phyloP scores from a whole-genome alignment of 2,329 filamentous ascomycete species.

The Cytospora chrysosperma region DNA sequence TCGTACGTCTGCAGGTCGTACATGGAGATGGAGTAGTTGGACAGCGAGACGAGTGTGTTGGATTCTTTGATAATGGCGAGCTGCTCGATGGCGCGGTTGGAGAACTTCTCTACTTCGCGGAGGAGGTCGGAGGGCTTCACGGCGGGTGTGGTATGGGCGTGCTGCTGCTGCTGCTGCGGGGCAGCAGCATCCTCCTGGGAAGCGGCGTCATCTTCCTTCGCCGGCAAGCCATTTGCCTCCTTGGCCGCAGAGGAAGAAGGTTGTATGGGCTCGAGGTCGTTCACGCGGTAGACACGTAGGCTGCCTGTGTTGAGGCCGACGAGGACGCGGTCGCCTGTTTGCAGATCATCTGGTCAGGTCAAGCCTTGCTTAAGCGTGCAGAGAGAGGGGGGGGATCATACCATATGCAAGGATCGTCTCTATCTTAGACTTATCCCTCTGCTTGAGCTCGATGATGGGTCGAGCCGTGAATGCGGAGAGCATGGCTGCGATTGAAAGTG shows the following conservation, averaged over 20 bases:
- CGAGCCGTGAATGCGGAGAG: conserved; percentile 96
- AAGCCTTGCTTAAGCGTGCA: too few relatives aligned
- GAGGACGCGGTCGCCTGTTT: conserved; percentile 77
- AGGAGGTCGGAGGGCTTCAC: conserved; percentile 74
- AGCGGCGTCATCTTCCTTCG: conserved; percentile 7
- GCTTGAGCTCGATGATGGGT: conserved; percentile 94
- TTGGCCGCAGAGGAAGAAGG: conserved; percentile 39
- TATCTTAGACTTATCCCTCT: conserved; percentile 94
- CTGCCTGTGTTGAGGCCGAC: conserved; percentile 89
- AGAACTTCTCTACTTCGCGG: conserved; percentile 93
- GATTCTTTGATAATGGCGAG: conserved; percentile 95
- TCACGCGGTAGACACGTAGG: conserved; percentile 87
- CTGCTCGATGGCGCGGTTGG: conserved; percentile 84
- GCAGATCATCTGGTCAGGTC: background rate
- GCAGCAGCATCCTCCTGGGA: conserved; percentile 11
- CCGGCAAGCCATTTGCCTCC: conserved; percentile 37
- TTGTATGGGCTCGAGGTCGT: conserved; percentile 54
- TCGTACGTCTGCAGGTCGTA: conserved; percentile 86
- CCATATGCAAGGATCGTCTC: conserved; percentile 92
- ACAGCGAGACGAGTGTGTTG: conserved; percentile 84
- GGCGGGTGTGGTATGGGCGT: conserved; percentile 31
- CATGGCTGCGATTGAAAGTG: conserved; percentile 57
- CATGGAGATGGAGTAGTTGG: conserved; percentile 84
- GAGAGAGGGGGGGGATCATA: conserved; percentile 39
- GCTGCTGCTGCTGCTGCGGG: conserved; percentile 30